Percentiles rank a stretch among this genome's conserved stretches.
Conservation (phyloP, 2,329 filamentous ascomycete genomes). For the Nemania diffusa region DNA sequence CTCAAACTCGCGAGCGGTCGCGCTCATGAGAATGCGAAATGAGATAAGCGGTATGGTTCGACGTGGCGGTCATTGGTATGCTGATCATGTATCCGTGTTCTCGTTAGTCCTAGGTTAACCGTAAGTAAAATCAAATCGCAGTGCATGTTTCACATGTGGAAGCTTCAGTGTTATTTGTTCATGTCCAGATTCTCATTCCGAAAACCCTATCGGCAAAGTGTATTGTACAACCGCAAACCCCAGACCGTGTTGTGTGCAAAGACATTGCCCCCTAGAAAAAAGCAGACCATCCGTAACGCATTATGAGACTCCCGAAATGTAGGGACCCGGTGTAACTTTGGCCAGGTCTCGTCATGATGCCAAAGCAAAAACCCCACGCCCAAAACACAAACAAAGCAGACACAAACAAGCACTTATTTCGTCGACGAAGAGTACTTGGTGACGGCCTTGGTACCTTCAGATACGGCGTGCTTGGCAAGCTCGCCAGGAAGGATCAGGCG, state of each 20-base stretch:
- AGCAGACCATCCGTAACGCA: constrained; percentile 78
- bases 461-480: constrained; percentile 99
- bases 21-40: no score
- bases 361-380: constrained; percentile 62
- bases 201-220: constrained; percentile 71
- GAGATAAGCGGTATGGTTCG: no score
- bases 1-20: no score
- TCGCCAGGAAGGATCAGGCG: constrained; percentile 98
- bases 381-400: constrained; percentile 64
- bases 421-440: constrained; percentile 99
- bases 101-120: no score
- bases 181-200: constrained; percentile 72
- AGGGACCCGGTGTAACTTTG: constrained; percentile 50
- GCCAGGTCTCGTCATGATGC: constrained; percentile 68
- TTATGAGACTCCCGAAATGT: constrained; percentile 68
- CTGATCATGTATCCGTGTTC: no score
- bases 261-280: constrained; percentile 73
- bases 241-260: constrained; percentile 69
- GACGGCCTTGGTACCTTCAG: constrained; percentile 99
- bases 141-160: background rate
- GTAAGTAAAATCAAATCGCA: no score
- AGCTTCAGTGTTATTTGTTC: constrained; percentile 49
- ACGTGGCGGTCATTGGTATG: no score
- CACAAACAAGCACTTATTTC: constrained; percentile 76
- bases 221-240: constrained; percentile 81